Conservation (phyloP, 768 basidiomycete genomes). For the Phanerochaete sordida region DNA sequence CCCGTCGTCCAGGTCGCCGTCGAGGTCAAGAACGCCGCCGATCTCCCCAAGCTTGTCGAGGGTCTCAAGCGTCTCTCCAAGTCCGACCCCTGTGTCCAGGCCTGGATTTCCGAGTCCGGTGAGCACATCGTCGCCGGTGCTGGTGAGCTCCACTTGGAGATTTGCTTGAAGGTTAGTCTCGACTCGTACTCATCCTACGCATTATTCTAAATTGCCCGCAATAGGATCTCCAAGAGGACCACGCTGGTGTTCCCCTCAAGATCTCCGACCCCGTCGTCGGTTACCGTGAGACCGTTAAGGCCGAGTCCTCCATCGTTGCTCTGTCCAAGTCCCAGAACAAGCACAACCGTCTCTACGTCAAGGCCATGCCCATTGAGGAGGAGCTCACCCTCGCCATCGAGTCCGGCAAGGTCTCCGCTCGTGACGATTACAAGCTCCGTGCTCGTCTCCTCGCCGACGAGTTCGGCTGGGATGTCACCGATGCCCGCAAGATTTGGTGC, state of each 20-base stretch:
- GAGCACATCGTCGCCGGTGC: constrained; percentile 99
- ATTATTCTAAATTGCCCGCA: background rate
- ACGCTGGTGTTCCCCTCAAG: constrained; percentile 98
- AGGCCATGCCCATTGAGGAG: constrained; percentile 91
- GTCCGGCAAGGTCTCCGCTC: constrained; percentile 73
- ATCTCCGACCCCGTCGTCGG: constrained; percentile 97
- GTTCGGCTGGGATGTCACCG: constrained; percentile 97
- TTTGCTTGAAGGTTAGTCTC: constrained; percentile 85
- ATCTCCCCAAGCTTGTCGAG: constrained; percentile 99
- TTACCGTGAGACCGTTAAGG: constrained; percentile 95
- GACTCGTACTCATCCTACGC: background rate
- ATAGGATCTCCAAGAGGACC: constrained; percentile 98
- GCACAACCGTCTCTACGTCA: constrained; percentile 97
- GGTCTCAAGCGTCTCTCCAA: constrained; percentile 99
- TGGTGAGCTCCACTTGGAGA: constrained; percentile 98
- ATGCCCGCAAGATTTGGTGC: constrained; percentile 99
- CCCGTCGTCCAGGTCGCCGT: constrained; percentile 99
- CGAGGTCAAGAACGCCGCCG: constrained; percentile 99
- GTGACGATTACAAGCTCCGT: constrained; percentile 97
- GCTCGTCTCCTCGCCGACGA: constrained; percentile 96
- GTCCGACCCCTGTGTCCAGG: constrained; percentile 98
- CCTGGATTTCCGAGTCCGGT: constrained; percentile 87
- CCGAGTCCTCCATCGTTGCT: constrained; percentile 93
- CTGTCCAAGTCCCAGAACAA: constrained; percentile 99
- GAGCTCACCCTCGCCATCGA: constrained; percentile 95